phyloP scores from a whole-genome alignment of 2,329 filamentous ascomycete species.

The Xylaria sp. region DNA sequence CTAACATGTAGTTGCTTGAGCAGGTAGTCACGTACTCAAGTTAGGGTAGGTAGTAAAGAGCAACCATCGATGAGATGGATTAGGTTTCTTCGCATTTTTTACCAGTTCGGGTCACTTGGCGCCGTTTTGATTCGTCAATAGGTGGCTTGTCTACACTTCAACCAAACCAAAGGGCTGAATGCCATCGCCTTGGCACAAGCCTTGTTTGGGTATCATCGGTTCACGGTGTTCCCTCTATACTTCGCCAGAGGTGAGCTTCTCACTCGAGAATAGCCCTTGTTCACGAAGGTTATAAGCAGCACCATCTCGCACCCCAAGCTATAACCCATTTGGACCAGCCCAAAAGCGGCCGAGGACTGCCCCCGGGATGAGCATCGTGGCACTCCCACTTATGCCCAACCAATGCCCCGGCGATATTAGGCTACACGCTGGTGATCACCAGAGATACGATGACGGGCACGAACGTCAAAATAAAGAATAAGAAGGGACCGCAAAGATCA shows the following conservation, averaged over 20 bases:
- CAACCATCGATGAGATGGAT: background rate
- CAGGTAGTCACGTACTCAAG: background rate
- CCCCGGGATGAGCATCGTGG: background rate
- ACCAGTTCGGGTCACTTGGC: slow-evolving; percentile 27
- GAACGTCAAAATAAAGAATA: slow-evolving; percentile 3
- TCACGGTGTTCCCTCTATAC: slow-evolving; percentile 7
- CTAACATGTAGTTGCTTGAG: background rate
- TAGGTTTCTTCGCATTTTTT: slow-evolving; percentile 9
- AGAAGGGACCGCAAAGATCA: slow-evolving; percentile 32
- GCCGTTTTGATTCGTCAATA: slow-evolving; percentile 26
- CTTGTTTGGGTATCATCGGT: slow-evolving; percentile 30
- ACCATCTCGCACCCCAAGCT: background rate
- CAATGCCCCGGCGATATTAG: background rate
- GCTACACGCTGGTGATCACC: background rate
- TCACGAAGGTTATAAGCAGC: background rate
- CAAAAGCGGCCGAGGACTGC: background rate
- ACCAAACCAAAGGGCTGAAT: slow-evolving; percentile 10
- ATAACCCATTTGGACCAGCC: background rate
- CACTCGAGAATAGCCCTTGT: slow-evolving; percentile 1
- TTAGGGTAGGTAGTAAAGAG: slow-evolving; percentile 2
- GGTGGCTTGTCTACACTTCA: background rate
- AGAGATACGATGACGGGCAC: slow-evolving; percentile 1
- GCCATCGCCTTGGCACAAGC: slow-evolving; percentile 30
- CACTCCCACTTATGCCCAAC: background rate
- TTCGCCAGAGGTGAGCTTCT: background rate